These are phyloP conservation scores for Agapanthus africanus DNA, from an alignment of 106 monocot genomes.

Conservation along the genomic window DNA sequence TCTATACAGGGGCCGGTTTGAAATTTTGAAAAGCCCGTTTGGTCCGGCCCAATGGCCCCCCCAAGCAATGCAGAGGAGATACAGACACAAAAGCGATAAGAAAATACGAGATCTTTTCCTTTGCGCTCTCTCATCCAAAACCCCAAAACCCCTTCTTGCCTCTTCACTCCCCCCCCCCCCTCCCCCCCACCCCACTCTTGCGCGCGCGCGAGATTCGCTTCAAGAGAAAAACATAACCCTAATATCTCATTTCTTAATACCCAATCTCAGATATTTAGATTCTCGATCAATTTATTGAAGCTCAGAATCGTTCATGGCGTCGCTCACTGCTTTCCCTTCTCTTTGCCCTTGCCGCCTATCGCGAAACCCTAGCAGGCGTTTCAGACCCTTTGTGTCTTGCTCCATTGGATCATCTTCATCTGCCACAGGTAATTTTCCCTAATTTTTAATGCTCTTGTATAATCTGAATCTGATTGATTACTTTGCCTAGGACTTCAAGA, in stretches of 20 bases:
- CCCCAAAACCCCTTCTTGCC: neutral
- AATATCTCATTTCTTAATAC: neutral
- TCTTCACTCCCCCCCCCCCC: neutral
- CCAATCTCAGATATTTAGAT: neutral
- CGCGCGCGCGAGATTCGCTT: neutral
- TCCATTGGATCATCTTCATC: conserved; percentile 21
- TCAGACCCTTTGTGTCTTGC: conserved; percentile 20
- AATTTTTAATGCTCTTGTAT: too few species aligned
- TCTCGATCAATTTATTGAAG: neutral
- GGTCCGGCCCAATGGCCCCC: too few species aligned
- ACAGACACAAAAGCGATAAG: neutral
- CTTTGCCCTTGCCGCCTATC: conserved; percentile 47
- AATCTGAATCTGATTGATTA: too few species aligned
- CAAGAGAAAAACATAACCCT: neutral
- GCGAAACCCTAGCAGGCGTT: conserved; percentile 10
- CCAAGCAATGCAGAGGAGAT: neutral
- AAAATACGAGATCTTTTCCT: neutral
- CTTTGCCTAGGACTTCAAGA: too few species aligned
- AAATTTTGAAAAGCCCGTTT: too few species aligned
- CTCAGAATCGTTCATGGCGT: conserved; percentile 19
- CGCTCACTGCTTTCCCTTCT: conserved; percentile 32
- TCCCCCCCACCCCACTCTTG: neutral
- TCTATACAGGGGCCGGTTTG: too few species aligned
- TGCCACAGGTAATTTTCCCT: conserved; percentile 22
- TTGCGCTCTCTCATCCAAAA: neutral